A percentile compares a stretch with the other conserved stretches of the same genome.
These are phyloP conservation scores for Acmispon strigosus DNA, from an alignment of 306 rosid genomes.

Conservation along the genomic window DNA sequence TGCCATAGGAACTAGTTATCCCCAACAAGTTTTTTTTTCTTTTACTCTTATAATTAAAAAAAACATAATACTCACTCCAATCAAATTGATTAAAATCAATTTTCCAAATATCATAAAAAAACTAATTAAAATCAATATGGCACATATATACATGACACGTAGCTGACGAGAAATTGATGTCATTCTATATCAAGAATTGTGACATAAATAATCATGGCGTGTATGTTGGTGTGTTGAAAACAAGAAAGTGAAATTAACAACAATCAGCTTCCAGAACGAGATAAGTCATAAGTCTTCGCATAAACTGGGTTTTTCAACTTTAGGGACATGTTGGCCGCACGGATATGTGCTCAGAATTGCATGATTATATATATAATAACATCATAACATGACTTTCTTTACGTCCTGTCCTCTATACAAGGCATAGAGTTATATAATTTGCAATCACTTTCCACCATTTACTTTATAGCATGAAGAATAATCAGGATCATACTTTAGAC, in stretches of 20 bases:
- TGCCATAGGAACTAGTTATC: no score
- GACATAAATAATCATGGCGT: constrained; percentile 21
- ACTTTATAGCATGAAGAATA: constrained; percentile 1
- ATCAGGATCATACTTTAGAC: constrained; percentile 28
- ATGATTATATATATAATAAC: background rate
- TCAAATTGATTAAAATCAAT: no score
- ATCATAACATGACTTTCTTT: background rate
- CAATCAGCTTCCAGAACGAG: background rate
- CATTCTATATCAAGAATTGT: background rate
- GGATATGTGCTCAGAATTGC: background rate
- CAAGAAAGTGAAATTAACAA: constrained; percentile 6
- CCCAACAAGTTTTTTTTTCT: no score
- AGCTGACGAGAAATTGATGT: constrained; percentile 19
- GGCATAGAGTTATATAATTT: background rate
- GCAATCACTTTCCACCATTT: background rate
- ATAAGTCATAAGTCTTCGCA: background rate
- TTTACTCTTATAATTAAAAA: no score
- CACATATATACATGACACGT: constrained; percentile 11
- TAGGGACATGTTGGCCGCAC: constrained; percentile 2
- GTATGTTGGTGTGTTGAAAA: constrained; percentile 26
- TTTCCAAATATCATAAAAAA: no score
- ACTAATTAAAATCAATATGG: no score
- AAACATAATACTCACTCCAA: no score
- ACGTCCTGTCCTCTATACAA: background rate
- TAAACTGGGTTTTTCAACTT: constrained; percentile 11